Evolutionary conservation across 1,284 basidiomycete species (phyloP), one percentile per base, ranked within the genome.

Genomic region (Chondrostereum purpureum): DNA sequence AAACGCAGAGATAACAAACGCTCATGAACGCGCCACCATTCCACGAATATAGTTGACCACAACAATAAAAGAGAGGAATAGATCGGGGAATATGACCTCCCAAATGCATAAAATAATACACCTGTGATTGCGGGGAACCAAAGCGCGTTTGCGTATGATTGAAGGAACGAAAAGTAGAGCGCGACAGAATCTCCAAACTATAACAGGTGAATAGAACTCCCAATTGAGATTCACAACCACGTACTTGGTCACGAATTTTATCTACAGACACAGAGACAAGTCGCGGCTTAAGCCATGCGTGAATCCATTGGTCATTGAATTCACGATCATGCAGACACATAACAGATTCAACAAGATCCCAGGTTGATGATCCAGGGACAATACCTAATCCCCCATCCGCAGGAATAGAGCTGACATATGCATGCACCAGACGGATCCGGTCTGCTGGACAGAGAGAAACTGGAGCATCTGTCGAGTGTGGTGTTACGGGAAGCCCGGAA

Each of bases 171-270:
- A 19, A 40, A 37, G 16, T 5, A 24, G 19, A 94, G 76, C n/a
- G 91, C 89, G 12, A 95, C 72, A 0, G 81, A 75, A 56, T 92
- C 90, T 12, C 93, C 91, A 58, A 92, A 93, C 80, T 92, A 52
- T n/a, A 38, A 38, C 16, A 11, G 42, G 4, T 3, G 16, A 3
- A 4, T 2, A 18, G 13, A 4, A 5, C 22, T 3, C 4, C 21
- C 5, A 23, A 11, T 3, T 13, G 4, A 13, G 18, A 22, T n/a
- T 13, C 17, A 24, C 5, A 39, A 39, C 13, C 13, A 55, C 62
- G 42, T 39, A 67, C 67, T 53, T 72, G 63, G 47, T 69, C 57
- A 43, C 68, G 61, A 40, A 73, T 62, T 47, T 61, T 66, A 45
- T 59, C 66, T 40, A 67, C 56, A 49, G 1, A 62, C 51, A 63